Conservation (phyloP, 805 yeast genomes). For the Isabelozyma gotoi region DNA sequence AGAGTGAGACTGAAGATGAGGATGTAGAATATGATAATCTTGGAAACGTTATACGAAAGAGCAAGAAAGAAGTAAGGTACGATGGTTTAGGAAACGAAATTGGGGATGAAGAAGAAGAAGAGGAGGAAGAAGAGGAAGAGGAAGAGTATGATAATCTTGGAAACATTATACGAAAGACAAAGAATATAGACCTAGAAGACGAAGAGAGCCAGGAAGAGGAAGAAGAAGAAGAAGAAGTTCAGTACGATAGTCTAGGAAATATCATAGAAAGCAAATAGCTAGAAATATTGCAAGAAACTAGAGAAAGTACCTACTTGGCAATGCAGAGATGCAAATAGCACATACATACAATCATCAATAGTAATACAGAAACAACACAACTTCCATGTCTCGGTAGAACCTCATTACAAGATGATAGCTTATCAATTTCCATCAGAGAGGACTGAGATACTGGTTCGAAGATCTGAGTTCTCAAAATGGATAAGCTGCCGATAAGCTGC, state of each 20-base stretch:
- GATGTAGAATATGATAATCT: slow-evolving; percentile 17
- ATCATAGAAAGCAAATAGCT: slow-evolving; percentile 11
- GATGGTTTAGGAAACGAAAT: slow-evolving; percentile 23
- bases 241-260: slow-evolving; percentile 19
- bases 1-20: slow-evolving; percentile 9
- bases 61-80: slow-evolving; percentile 8
- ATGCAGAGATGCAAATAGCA: not conserved
- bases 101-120: slow-evolving; percentile 10
- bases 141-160: slow-evolving; percentile 22
- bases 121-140: slow-evolving; percentile 8
- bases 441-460: no score
- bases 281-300: no score
- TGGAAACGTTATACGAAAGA: slow-evolving; percentile 19
- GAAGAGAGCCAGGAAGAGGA: slow-evolving; percentile 9
- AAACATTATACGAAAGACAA: slow-evolving; percentile 13
- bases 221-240: slow-evolving; percentile 7
- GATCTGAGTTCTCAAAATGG: no score
- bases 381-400: no score
- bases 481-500: no score
- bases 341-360: not conserved
- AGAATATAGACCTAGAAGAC: slow-evolving; percentile 8
- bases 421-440: no score
- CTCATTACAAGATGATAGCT: no score
- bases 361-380: not conserved
- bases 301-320: no score